Evolutionary conservation across 2,329 filamentous ascomycete species (phyloP).

Genomic region (Apiospora saccharicola): DNA sequence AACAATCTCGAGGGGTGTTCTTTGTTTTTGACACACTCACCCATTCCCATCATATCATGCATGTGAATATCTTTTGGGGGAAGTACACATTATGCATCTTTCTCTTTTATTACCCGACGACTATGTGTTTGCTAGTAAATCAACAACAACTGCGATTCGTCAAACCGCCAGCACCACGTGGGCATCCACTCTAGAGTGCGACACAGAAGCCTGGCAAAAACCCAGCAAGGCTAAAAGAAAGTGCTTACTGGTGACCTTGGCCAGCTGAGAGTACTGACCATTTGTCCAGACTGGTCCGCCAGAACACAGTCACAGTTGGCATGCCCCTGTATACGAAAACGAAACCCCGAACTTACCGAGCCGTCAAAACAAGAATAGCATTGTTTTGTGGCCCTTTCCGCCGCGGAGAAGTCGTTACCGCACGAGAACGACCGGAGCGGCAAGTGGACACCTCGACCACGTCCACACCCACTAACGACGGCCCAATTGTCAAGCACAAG

Average conservation of each 20-base stretch:
- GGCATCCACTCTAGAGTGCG: not conserved
- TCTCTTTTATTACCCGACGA: not conserved
- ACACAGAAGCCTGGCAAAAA: not conserved
- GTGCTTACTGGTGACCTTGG: not conserved
- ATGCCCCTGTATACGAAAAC: not conserved
- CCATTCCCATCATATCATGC: not conserved
- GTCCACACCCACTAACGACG: not conserved
- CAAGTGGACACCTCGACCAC: not conserved
- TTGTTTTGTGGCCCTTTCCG: not conserved
- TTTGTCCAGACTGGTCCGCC: not conserved
- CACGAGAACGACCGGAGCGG: conserved; percentile 13
- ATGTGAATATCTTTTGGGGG: not conserved
- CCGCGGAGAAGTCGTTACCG: conserved; percentile 20
- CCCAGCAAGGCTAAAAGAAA: not conserved
- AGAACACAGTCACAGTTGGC: not conserved
- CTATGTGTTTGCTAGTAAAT: not conserved
- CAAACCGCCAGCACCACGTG: not conserved
- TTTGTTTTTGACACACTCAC: not conserved
- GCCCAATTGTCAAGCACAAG: conserved; percentile 12
- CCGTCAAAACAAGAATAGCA: not conserved
- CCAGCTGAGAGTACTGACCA: not conserved
- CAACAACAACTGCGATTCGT: not conserved
- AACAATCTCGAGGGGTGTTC: not conserved
- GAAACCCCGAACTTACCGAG: not conserved
- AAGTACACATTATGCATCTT: not conserved